phyloP scores from a whole-genome alignment of 108 stramenopile species.

The Nitzschia sp. region DNA sequence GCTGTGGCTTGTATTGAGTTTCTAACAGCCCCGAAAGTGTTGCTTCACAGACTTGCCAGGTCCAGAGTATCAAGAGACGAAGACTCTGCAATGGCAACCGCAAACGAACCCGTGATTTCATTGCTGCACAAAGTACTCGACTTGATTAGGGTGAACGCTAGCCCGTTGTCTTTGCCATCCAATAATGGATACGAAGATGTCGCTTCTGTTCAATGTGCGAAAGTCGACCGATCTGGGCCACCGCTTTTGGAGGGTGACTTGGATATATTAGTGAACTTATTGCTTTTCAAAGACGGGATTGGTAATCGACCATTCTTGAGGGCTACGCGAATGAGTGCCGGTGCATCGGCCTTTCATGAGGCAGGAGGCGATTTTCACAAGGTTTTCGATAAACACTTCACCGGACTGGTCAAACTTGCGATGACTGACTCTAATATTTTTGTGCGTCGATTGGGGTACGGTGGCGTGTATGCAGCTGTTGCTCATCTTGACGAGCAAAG shows the following conservation, averaged over 20 bases:
- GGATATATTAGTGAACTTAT: conserved; percentile 12
- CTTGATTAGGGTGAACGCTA: conserved; percentile 14
- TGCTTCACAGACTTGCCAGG: background rate
- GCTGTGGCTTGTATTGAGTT: background rate
- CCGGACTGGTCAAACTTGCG: conserved; percentile 24
- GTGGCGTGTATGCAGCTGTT: conserved; percentile 15
- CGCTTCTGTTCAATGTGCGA: background rate
- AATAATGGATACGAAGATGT: conserved; percentile 10
- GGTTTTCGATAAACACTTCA: conserved; percentile 23
- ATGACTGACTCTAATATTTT: conserved; percentile 15
- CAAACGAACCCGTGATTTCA: background rate
- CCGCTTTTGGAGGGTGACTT: conserved; percentile 14
- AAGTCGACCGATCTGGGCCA: background rate
- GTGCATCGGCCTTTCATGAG: conserved; percentile 37
- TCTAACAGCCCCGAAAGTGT: conserved; percentile 1
- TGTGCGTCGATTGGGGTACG: conserved; percentile 30
- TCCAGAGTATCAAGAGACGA: background rate
- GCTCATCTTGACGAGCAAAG: conserved; percentile 17
- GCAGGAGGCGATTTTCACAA: conserved; percentile 39
- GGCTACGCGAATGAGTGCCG: conserved; percentile 29
- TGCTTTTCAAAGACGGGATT: conserved; percentile 27
- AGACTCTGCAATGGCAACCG: background rate
- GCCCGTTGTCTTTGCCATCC: conserved; percentile 9
- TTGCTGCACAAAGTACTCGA: conserved; percentile 25
- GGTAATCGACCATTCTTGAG: conserved; percentile 26